A percentile compares a stretch with the other conserved stretches of the same genome.
These are phyloP conservation scores for Austroboletus novae-zelandiae DNA, from an alignment of 1,284 basidiomycete species.

Conservation along the genomic window DNA sequence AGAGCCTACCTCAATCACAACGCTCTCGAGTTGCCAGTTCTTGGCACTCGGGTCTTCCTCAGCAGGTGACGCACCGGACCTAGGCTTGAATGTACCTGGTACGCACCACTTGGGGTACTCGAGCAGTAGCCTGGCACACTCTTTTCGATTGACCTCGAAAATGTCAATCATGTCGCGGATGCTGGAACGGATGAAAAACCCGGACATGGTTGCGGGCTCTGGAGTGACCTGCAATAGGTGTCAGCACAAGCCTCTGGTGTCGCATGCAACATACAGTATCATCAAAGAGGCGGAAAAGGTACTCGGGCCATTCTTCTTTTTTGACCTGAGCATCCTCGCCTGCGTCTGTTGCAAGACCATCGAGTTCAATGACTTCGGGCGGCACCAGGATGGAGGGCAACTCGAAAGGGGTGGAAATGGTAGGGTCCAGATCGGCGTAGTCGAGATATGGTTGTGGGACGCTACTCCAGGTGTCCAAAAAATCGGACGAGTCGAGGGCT, in stretches of 20 bases:
- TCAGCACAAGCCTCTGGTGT: constrained; percentile 1
- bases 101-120: constrained; percentile 87
- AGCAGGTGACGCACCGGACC: constrained; percentile 48
- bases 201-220: constrained; percentile 65
- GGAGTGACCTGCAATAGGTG: constrained; percentile 63
- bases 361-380: constrained; percentile 81
- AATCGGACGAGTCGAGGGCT: constrained; percentile 53
- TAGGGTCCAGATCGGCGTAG: constrained; percentile 45
- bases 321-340: constrained; percentile 68
- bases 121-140: constrained; percentile 84
- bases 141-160: constrained; percentile 96
- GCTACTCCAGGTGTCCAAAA: constrained; percentile 50
- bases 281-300: constrained; percentile 72
- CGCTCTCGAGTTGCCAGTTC: constrained; percentile 78
- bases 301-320: constrained; percentile 78
- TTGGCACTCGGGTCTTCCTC: constrained; percentile 54
- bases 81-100: constrained; percentile 81
- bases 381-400: constrained; percentile 82
- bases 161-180: constrained; percentile 86
- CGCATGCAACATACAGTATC: constrained; percentile 56
- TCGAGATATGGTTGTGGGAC: constrained; percentile 68
- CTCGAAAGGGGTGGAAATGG: constrained; percentile 53
- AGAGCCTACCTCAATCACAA: constrained; percentile 68
- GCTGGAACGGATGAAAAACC: constrained; percentile 78
- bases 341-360: constrained; percentile 60